Evolutionary conservation across 2,329 filamentous ascomycete species (phyloP), one percentile per base, ranked within the genome.

Genomic region (Bipolaris gigantea): DNA sequence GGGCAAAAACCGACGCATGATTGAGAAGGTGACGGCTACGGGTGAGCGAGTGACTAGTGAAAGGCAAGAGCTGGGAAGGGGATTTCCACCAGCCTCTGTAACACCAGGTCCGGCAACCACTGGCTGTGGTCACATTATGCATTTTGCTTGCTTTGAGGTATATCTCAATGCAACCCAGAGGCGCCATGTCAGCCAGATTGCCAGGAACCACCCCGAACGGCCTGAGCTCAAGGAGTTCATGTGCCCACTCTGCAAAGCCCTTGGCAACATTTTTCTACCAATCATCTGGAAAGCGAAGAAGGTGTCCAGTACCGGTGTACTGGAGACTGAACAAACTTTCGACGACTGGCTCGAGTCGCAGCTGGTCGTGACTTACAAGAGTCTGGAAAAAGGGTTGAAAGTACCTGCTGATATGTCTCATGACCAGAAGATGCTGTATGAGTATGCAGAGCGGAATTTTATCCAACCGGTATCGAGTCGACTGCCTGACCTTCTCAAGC

Each of bases 51-150:
- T 93, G 43, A 79, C 85, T 33, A 83, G 85, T 4, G 91, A 95
- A 72, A 85, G 89, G 44, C 89, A 96, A 74, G 87, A 87, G 5
- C 83, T 99, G 43, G 92, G 93, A 30, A 95, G 92, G 74, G 94
- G 94, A 0, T 99, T 96, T 68, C 88, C 90, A 2, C 81, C 86
- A 6, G 79, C 82, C 9, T 81, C 85, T 36, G 85, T 85, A 32
- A 81, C 83, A 25, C 80, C 84, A 16, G 94, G 92, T 0, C 89
- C 93, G 0, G 88, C 97, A 1, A 90, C 92, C 10, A 90, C 89
- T 33, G 91, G 93, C 9, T 99, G 94, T 74, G 94, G 94, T 2
- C 94, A 99, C 73, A 95, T 99, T 68, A 99, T 99, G 94, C 94
- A 99, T 73, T 97, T 90, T 72, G 86, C 85, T 63, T 99, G 94